Evolutionary conservation across 2,329 filamentous ascomycete species (phyloP).

Genomic region (Trematosphaeria pertusa): DNA sequence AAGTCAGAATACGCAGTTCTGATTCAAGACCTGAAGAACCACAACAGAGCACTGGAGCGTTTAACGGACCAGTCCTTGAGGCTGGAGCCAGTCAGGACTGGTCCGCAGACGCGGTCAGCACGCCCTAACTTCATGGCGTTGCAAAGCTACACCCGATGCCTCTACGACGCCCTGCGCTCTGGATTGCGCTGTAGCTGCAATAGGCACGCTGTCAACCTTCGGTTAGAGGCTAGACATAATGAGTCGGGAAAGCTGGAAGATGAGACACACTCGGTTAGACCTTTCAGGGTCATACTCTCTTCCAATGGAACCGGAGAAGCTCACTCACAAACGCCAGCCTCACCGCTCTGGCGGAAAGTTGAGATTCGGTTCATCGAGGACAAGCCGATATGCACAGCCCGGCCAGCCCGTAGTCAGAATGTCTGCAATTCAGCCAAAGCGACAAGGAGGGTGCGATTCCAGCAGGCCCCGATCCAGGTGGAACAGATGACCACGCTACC

Average conservation of each 20-base stretch:
- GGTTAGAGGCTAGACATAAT: constrained; percentile 19
- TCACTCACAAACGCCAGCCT: not conserved
- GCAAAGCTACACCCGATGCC: constrained; percentile 18
- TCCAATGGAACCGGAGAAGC: constrained; percentile 4
- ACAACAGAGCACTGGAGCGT: constrained; percentile 27
- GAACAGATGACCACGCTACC: too few species aligned
- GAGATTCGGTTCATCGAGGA: constrained; percentile 21
- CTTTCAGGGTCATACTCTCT: constrained; percentile 29
- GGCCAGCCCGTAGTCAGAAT: not conserved
- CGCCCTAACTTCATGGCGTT: constrained; percentile 31
- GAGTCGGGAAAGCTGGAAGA: constrained; percentile 13
- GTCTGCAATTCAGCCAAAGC: too few species aligned
- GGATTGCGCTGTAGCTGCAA: constrained; percentile 26
- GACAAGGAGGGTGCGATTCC: too few species aligned
- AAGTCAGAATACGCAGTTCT: constrained; percentile 31
- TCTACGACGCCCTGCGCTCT: constrained; percentile 22
- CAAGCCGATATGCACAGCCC: constrained; percentile 5
- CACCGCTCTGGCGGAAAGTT: constrained; percentile 20
- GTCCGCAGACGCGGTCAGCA: constrained; percentile 2
- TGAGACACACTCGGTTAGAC: too few species aligned
- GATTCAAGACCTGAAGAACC: constrained; percentile 23
- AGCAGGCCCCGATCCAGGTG: too few species aligned
- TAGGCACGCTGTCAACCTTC: constrained; percentile 31
- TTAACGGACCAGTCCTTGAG: constrained; percentile 31
- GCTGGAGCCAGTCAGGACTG: constrained; percentile 20